Base-by-base conservation (phyloP, 768 basidiomycete species). In the Hirschioporus abietinus region DNA sequence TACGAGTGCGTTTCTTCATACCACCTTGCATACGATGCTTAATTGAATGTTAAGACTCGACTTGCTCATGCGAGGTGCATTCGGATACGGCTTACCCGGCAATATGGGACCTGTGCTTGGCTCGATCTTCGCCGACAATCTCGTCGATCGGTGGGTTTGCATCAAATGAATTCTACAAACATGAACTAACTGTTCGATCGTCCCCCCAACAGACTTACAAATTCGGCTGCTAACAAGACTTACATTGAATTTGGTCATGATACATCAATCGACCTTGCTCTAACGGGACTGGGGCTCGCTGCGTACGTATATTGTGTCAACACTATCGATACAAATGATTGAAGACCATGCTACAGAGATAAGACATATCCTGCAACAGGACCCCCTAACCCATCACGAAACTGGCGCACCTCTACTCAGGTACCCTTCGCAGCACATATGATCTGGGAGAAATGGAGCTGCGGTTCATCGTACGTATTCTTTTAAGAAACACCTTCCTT, bases 171-270 rank as follows among this genome's bases (percentile, higher is more conserved):
- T 12, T 27, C 3, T 35, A 18, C 12, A 1, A 7, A 42, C 23
- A 18, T 20, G 10, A 23, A 36, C 61, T 60, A 34, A 57, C 58
- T 64, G 27, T 27, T 60, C 34, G 62, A 26, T 36, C 23, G 30
- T 52, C 12, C 12, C 6, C 20, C 20, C 18, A 58, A 10, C 36
- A 80, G 78, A 58, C 74, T 80, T 61, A 73, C 75, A 30, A 79
- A 80, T 71, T 66, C 70, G 24, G 76, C 75, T 26, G 76, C 74
- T 35, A 73, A 77, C 62, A 74, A 77, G 17, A 64, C 79, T 24
- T 80, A 78, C 71, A 72, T 82, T 26, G 78, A 82, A 71, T 82
- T 81, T 67, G 80, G 79, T 4, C 79, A 81, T 67, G 78, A 81
- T 64, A 78, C 76, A 7, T 80, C 77, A 42, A 75, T 82, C 66